Base-by-base conservation (phyloP, 345 rosid species). In the Luvunga scandens region DNA sequence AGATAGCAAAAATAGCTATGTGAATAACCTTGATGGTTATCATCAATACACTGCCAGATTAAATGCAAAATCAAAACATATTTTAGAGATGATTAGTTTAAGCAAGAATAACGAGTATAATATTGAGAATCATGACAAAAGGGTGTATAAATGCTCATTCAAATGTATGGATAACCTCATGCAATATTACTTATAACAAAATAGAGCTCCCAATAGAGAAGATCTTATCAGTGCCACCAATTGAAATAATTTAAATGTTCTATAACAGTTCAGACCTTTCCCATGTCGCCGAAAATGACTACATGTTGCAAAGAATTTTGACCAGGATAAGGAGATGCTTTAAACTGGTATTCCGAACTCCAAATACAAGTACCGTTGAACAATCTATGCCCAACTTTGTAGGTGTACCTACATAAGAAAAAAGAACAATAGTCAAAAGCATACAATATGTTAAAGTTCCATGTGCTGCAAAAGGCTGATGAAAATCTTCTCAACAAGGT, bases 261-360 rank as follows among this genome's bases (percentile, higher is more conserved):
- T 24, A 59, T 5, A n/a, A 30, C 53, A 79, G 81, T 81, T 82
- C 75, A 53, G 63, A 90, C 94, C 93, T 91, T 92, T 86, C 97
- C 97, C 97, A 92, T 88, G 83, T 92, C 93, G 34, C 97, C 93
- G 69, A 91, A 91, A 84, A 91, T 88, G 6, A 92, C 85, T 13
- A 92, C 90, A 38, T 79, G 91, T 61, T 92, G 93, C 27, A 87
- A 64, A 68, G 94, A 92, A 77, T 69, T 82, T 83, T 92, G 92
- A 30, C 97, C 94, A 0, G 97, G 91, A 75, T 82, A 92, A 13
- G 93, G 97, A 73, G 97, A 88, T 73, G 92, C 88, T 82, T 81
- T 86, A 82, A 92, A 89, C 2, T 76, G 84, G 76, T 87, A 91
- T 64, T 83, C 81, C 80, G 66, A 61, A 80, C 92, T 91, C 94